phyloP scores from a whole-genome alignment of 2,329 filamentous ascomycete genomes.

The Fusarium metavorans region DNA sequence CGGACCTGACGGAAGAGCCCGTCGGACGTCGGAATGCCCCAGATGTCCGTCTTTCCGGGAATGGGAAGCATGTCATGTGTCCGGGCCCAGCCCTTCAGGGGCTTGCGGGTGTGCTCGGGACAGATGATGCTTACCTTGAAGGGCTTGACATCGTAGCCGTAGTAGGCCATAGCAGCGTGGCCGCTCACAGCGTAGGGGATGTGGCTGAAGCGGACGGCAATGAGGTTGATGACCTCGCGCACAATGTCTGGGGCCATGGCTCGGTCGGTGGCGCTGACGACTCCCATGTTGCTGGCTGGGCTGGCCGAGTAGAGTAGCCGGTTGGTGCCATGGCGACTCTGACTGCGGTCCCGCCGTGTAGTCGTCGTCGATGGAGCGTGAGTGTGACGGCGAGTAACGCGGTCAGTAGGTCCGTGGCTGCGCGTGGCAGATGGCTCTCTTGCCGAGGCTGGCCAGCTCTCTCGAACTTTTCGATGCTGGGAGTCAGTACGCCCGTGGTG shows the following conservation, averaged over 20 bases:
- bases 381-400: background rate
- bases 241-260: constrained; percentile 49
- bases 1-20: constrained; percentile 49
- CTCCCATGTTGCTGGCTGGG: constrained; percentile 23
- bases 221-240: constrained; percentile 52
- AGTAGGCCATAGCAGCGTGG: constrained; percentile 57
- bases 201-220: constrained; percentile 56
- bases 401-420: background rate
- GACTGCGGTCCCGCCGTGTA: constrained; percentile 20
- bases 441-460: background rate
- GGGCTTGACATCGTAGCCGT: constrained; percentile 52
- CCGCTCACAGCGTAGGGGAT: constrained; percentile 62
- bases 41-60: constrained; percentile 44
- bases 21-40: constrained; percentile 52
- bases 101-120: constrained; percentile 50
- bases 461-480: background rate
- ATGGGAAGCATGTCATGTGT: constrained; percentile 48
- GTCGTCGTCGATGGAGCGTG: constrained; percentile 12
- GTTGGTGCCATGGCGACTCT: background rate
- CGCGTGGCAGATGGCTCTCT: background rate
- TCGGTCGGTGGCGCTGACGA: constrained; percentile 18
- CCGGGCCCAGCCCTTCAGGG: constrained; percentile 56
- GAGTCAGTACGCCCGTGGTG: background rate
- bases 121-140: constrained; percentile 56
- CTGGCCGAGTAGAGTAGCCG: constrained; percentile 14